Percentiles rank a stretch among this genome's conserved stretches.
phyloP scores from a whole-genome alignment of 805 yeast species.

The Wickerhamomyces bisporus region DNA sequence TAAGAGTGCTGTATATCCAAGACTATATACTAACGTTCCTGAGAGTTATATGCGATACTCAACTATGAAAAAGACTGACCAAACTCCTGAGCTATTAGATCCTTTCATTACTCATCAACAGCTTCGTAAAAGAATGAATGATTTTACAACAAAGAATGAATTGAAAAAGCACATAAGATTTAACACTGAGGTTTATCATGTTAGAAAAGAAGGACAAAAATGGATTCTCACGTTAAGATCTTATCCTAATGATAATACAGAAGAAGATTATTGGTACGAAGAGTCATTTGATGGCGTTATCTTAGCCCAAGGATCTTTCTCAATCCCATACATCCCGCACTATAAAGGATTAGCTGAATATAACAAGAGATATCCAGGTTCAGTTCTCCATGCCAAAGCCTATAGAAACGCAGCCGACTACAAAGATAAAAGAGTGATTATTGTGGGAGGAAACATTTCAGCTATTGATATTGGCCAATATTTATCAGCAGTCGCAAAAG shows the following conservation, averaged over 20 bases:
- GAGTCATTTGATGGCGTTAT: slow-evolving; percentile 52
- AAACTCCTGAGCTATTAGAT: slow-evolving; percentile 16
- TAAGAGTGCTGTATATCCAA: slow-evolving; percentile 29
- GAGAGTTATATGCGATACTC: slow-evolving; percentile 31
- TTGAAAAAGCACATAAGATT: slow-evolving; percentile 31
- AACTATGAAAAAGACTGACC: slow-evolving; percentile 25
- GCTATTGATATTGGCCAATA: slow-evolving; percentile 43
- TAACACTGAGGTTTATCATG: slow-evolving; percentile 36
- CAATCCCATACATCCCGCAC: slow-evolving; percentile 50
- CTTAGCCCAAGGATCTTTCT: slow-evolving; percentile 54
- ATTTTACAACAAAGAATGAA: slow-evolving; percentile 25
- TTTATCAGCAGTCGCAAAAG: slow-evolving; percentile 29
- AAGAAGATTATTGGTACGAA: slow-evolving; percentile 35
- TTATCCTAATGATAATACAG: slow-evolving; percentile 9
- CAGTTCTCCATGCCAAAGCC: slow-evolving; percentile 46
- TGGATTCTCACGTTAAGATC: slow-evolving; percentile 33
- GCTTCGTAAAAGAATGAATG: slow-evolving; percentile 23
- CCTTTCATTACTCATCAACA: slow-evolving; percentile 37
- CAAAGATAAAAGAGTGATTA: slow-evolving; percentile 34
- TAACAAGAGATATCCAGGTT: slow-evolving; percentile 35
- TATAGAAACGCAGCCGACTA: slow-evolving; percentile 39
- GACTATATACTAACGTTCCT: slow-evolving; percentile 36
- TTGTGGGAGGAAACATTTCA: slow-evolving; percentile 41
- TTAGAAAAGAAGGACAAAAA: slow-evolving; percentile 26
- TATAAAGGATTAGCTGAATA: slow-evolving; percentile 43